These are phyloP conservation scores for Ceraceosorus guamensis DNA, from an alignment of 1,284 basidiomycete genomes.

Conservation along the genomic window DNA sequence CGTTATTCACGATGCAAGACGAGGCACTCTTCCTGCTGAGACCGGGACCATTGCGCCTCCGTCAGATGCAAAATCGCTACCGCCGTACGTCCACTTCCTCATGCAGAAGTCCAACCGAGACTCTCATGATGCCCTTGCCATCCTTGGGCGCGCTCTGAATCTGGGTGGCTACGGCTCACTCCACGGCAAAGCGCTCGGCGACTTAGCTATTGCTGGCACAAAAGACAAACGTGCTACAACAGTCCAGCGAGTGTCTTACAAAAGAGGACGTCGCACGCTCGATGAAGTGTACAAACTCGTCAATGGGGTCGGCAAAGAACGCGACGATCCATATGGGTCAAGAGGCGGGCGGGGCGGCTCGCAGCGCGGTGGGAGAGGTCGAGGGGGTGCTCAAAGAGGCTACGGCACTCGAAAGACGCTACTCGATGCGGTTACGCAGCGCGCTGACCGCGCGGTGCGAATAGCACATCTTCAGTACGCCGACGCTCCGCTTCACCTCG, in stretches of 20 bases:
- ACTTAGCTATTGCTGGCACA: constrained; percentile 84
- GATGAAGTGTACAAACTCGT: constrained; percentile 69
- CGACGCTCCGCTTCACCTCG: constrained; percentile 73
- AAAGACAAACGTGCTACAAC: constrained; percentile 98
- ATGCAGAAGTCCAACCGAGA: constrained; percentile 97
- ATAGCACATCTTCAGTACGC: constrained; percentile 82
- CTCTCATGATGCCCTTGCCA: constrained; percentile 82
- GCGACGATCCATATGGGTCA: constrained; percentile 53
- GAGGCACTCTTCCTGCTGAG: too few species aligned
- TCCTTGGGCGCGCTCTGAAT: constrained; percentile 58
- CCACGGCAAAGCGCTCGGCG: constrained; percentile 52
- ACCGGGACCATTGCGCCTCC: too few species aligned
- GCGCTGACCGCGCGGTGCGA: constrained; percentile 62
- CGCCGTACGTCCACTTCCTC: constrained; percentile 88
- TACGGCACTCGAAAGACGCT: constrained; percentile 12
- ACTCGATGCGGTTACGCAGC: constrained; percentile 4
- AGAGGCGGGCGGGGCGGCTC: constrained; percentile 51
- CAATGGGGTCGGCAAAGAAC: constrained; percentile 47
- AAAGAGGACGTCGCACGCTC: constrained; percentile 68
- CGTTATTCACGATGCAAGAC: too few species aligned
- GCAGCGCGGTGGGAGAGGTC: constrained; percentile 16
- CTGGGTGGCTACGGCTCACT: constrained; percentile 14
- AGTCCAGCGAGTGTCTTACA: constrained; percentile 79
- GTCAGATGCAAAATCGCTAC: constrained; percentile 11
- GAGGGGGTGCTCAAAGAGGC: constrained; percentile 2